A percentile compares a stretch with the other conserved stretches of the same genome.
Evolutionary conservation across 164 flowering plant species (phyloP).

Genomic region (Magnolia kwangsiensis): DNA sequence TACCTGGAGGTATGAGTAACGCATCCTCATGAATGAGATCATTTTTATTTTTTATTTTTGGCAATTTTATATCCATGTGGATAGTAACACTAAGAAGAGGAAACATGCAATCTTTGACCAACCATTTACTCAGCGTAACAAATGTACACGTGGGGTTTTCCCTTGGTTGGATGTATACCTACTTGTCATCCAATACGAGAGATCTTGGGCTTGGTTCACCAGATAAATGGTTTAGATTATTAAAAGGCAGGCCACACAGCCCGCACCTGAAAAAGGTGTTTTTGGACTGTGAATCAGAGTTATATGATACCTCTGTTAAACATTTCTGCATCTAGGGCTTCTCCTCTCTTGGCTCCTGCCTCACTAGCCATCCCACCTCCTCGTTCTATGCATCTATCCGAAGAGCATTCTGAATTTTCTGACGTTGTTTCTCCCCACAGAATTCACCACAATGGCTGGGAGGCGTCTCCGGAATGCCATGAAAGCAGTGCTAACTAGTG

Average conservation of each 20-base stretch:
- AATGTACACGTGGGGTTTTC: too few relatives aligned
- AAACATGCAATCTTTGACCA: too few relatives aligned
- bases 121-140: too few relatives aligned
- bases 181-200: too few relatives aligned
- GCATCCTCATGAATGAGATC: neutral
- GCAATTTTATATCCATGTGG: neutral
- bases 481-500: conserved; percentile 49
- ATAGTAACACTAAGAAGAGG: too few relatives aligned
- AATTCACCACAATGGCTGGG: conserved; percentile 98
- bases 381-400: neutral
- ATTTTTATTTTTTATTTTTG: too few relatives aligned
- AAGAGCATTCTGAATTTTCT: conserved; percentile 2
- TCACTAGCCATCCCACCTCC: neutral
- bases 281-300: too few relatives aligned
- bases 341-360: neutral
- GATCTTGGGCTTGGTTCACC: too few relatives aligned
- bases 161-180: too few relatives aligned
- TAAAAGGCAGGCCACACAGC: too few relatives aligned
- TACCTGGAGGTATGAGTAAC: conserved; percentile 78
- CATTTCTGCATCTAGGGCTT: neutral
- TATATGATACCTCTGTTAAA: neutral
- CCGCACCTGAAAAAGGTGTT: too few relatives aligned
- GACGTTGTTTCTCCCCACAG: conserved; percentile 30
- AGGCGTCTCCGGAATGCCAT: conserved; percentile 98
- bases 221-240: too few relatives aligned